Evolutionary conservation across 1,284 basidiomycete genomes (phyloP), one percentile per base, ranked within the genome.

Genomic region (Cryptococcus depauperatus): DNA sequence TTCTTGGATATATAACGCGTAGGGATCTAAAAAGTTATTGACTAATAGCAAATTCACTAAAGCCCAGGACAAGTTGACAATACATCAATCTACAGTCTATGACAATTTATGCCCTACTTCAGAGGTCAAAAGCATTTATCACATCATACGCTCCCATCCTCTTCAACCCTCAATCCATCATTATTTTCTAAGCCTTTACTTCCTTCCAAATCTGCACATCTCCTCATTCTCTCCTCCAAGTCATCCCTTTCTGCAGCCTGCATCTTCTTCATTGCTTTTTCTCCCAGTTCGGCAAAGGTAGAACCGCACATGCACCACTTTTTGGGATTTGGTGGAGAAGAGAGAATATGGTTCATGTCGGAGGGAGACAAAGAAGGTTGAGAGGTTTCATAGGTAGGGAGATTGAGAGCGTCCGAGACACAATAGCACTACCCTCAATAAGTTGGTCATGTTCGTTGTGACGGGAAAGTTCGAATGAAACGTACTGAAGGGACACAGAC

Each of bases 401-500:
- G 21, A 22, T 14, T 14, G 4, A 37, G 35, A 16, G 16, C 14
- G 14, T 37, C 35, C 18, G 35, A 41, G 9, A 41, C 18, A 19
- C 28, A 28, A 10, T 29, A 28, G 4, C 25, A 28, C 16, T 29
- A 16, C 10, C 18, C 26, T 28, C 9, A 13, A 19, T 11, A 30
- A 11, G 14, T 29, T 9, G 10, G 5, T 13, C 22, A 9, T 16
- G 18, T 22, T 21, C 25, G 21, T 4, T n/a, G 28, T 21, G 5
- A 11, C 10, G n/a, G 10, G 1, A 14, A 7, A 21, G 3, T 13
- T 23, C 28, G 6, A 26, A 22, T 16, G 10, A 58, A 63, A 52
- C 47, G 66, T 64, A 19, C 61, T 64, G n/a, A n/a, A 8, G 69
- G 68, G 18, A 71, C 48, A 3, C 50, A 48, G 28, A 65, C 51